Base-by-base conservation (phyloP, 2,329 filamentous ascomycete species). In the Achaetomium macrosporum region DNA sequence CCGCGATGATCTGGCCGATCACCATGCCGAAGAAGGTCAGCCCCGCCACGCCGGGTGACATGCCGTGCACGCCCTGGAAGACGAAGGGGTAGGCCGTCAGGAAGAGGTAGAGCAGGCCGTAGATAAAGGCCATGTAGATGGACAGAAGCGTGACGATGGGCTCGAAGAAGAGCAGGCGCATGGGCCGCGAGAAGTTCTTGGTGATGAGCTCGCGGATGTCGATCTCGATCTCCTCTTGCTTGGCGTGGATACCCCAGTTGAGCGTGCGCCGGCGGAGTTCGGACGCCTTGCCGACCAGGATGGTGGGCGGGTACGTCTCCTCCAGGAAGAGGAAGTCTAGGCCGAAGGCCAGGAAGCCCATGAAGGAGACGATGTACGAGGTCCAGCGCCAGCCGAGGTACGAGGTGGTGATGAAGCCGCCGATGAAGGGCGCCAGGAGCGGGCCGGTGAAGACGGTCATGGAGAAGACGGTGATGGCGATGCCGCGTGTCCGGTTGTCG, bases 21-120 rank as follows among this genome's bases (percentile, higher is more conserved):
- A 93, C 81, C 84, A 96, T 88, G 50, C 90, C 90, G 62, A 96
- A 88, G 68, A 90, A 95, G 5, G 89, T 83, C 5, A 96, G 76
- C 1, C 90, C 90, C 4, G 83, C 79, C 16, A 88, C 69, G 52
- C 90, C 90, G 1, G 76, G 63, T 33, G 72, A 81, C 73, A 92
- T 85, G 59, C 79, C 77, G 67, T 95, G 86, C 5, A 90, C 76
- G 29, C 76, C 74, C 56, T 85, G 75, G 71, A 93, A 95, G 44
- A 95, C 86, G 42, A 93, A 79, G 0, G 87, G 85, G 62, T 95
- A 95, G 1, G 89, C 87, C 0, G 88, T 91, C 48, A 96, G 76
- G 73, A 93, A 93, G 25, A 92, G 83, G 64, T 93, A 95, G 1
- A 95, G 79, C 0, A 93, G 75, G 15, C 76, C 86, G 64, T 91